Evolutionary conservation across 805 yeast genomes (phyloP), one percentile per base, ranked within the genome.

Genomic region (Nakazawaea sp.): DNA sequence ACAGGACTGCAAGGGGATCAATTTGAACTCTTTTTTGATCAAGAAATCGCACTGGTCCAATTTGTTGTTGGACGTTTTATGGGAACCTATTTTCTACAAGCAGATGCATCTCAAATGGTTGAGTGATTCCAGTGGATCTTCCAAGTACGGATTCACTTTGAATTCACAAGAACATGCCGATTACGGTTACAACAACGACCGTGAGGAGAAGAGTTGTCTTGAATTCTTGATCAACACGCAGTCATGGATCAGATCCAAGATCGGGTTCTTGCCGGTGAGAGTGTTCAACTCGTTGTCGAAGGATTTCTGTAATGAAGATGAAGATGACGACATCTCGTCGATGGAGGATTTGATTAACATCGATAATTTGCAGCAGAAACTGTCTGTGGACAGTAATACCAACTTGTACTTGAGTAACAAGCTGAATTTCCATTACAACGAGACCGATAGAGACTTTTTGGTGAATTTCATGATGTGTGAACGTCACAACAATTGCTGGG

Each of bases 1-100:
- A 0, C 68, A 64, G 45, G 70, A 64, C 45, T 64, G 69, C 45
- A 58, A 59, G 44, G 70, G 70, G 2, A 61, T 64, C 44, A 64
- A 59, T 45, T 40, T 64, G 32, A 59, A 62, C 37, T 62, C 68
- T 4, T 64, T 64, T 41, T 45, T 64, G 16, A 50, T 64, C 21
- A 56, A 56, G 32, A 64, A 59, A 45, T 55, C 64, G 2, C 49
- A 51, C 23, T 64, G 69, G 70, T 46, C 68, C 2, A 53, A 53
- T 23, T 42, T 59, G 11, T 44, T 64, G 25, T 40, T 64, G 13
- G 70, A 64, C 44, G 38, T 54, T 4, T 41, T 64, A n/a, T 64
- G 64, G 56, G 70, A 64, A 35, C 70, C 70, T 4, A 58, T 63
- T 4, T 49, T 64, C 19, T 64, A 60, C 42, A 49, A 53, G 30